These are phyloP conservation scores for Hypoxylon trugodes DNA, from an alignment of 495 filamentous ascomycete genomes.

Conservation along the genomic window DNA sequence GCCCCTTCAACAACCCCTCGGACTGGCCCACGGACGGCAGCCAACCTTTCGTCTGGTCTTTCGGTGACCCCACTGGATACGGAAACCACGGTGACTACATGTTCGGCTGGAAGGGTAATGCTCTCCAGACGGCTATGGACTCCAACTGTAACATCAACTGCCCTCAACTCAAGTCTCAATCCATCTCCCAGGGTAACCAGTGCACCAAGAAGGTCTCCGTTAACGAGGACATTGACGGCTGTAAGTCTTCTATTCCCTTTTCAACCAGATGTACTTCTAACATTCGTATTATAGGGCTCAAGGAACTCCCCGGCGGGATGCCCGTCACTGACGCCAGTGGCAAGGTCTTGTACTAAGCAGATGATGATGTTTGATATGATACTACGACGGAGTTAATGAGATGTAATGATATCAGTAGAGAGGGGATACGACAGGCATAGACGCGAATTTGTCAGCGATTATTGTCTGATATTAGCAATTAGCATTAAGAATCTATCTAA, in stretches of 20 bases:
- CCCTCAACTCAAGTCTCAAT: conserved; percentile 50
- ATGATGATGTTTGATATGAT: not conserved
- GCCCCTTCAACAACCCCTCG: conserved; percentile 48
- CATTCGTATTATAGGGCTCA: conserved; percentile 31
- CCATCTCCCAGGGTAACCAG: conserved; percentile 49
- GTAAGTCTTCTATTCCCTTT: conserved; percentile 29
- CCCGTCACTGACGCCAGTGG: conserved; percentile 36
- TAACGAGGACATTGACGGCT: conserved; percentile 51
- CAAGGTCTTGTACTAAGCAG: conserved; percentile 28
- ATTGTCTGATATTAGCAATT: not conserved
- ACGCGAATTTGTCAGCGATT: not conserved
- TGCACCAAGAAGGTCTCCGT: conserved; percentile 45
- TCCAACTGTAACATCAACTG: conserved; percentile 48
- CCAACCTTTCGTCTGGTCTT: conserved; percentile 58
- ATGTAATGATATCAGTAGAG: conserved; percentile 5
- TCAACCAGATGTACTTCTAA: not conserved
- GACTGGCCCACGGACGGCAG: conserved; percentile 53
- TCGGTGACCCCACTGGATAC: conserved; percentile 49
- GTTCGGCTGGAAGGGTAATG: conserved; percentile 53
- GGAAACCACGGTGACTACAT: conserved; percentile 54
- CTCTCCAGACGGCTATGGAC: conserved; percentile 52
- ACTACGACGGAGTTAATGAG: conserved; percentile 7
- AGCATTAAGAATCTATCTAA: not conserved
- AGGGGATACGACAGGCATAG: not conserved
- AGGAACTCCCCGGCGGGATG: conserved; percentile 42